These are phyloP conservation scores for Pseudogymnoascus sp. DNA, from an alignment of 2,329 filamentous ascomycete genomes.

Conservation along the genomic window DNA sequence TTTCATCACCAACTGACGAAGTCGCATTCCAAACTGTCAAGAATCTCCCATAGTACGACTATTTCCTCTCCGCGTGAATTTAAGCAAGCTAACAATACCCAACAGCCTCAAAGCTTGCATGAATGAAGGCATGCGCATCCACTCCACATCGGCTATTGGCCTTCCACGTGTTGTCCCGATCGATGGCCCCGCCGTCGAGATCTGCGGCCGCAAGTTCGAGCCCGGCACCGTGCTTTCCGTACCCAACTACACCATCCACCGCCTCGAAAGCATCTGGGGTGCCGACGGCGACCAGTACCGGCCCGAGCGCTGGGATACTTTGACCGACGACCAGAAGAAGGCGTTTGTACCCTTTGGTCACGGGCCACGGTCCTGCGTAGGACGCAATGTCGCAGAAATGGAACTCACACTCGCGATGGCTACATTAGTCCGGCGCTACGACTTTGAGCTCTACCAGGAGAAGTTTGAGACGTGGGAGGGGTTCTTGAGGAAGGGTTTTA, in stretches of 20 bases:
- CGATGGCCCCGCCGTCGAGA: conserved; percentile 49
- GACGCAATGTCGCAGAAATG: conserved; percentile 78
- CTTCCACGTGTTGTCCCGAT: conserved; percentile 65
- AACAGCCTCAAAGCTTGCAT: conserved; percentile 34
- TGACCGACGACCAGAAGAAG: conserved; percentile 60
- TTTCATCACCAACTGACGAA: conserved; percentile 53
- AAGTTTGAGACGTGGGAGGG: conserved; percentile 71
- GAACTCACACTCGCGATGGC: conserved; percentile 70
- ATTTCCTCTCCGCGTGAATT: conserved; percentile 35
- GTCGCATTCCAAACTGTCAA: conserved; percentile 64
- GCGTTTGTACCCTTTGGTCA: conserved; percentile 68
- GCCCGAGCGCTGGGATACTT: conserved; percentile 60
- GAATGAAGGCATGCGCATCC: conserved; percentile 75
- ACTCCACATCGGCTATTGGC: conserved; percentile 76
- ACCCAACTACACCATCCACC: conserved; percentile 74
- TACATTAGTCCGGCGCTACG: conserved; percentile 53
- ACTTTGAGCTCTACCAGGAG: conserved; percentile 51
- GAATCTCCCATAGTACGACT: conserved; percentile 66
- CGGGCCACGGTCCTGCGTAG: conserved; percentile 62
- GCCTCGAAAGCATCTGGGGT: conserved; percentile 64
- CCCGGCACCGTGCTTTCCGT: conserved; percentile 68
- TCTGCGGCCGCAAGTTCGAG: conserved; percentile 62
- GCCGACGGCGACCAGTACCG: conserved; percentile 60
- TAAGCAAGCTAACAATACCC: background rate
- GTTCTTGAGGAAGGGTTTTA: conserved; percentile 71